These are phyloP conservation scores for Metschnikowia arizonensis DNA, from an alignment of 805 yeast species.

Conservation along the genomic window DNA sequence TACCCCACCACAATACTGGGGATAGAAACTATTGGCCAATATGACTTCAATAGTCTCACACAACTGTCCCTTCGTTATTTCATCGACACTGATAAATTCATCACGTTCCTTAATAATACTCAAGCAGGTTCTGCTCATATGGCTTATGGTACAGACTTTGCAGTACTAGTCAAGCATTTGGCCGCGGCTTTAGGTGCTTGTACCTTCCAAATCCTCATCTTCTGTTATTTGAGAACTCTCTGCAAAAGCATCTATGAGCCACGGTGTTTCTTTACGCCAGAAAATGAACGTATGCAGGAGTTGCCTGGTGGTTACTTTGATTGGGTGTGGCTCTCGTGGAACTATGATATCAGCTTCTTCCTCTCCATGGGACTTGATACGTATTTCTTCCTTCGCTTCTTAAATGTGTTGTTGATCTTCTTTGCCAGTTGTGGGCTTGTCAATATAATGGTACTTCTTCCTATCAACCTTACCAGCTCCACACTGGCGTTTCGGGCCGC, in stretches of 20 bases:
- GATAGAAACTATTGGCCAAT: neutral
- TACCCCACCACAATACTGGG: neutral
- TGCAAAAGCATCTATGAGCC: slow-evolving; percentile 51
- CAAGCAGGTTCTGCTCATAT: slow-evolving; percentile 57
- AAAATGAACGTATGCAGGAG: slow-evolving; percentile 33
- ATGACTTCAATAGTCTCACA: slow-evolving; percentile 19
- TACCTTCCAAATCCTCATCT: slow-evolving; percentile 45
- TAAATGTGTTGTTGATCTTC: slow-evolving; percentile 47
- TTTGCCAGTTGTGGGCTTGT: slow-evolving; percentile 51
- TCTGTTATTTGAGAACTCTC: slow-evolving; percentile 33
- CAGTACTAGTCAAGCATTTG: slow-evolving; percentile 53
- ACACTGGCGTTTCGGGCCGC: slow-evolving; percentile 24
- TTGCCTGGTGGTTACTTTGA: slow-evolving; percentile 43
- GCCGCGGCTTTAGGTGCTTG: slow-evolving; percentile 52
- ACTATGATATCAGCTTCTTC: slow-evolving; percentile 41
- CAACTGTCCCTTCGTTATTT: slow-evolving; percentile 28
- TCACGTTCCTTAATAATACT: slow-evolving; percentile 46
- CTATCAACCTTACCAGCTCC: slow-evolving; percentile 53
- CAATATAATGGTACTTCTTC: slow-evolving; percentile 57
- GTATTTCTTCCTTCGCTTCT: slow-evolving; percentile 64
- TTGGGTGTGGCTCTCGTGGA: slow-evolving; percentile 51
- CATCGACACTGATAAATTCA: slow-evolving; percentile 24
- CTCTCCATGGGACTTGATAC: slow-evolving; percentile 64
- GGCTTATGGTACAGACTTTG: slow-evolving; percentile 55
- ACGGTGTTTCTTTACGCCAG: slow-evolving; percentile 42